These are phyloP conservation scores for Myxozyma vanderwaltii DNA, from an alignment of 805 yeast genomes.

Conservation along the genomic window DNA sequence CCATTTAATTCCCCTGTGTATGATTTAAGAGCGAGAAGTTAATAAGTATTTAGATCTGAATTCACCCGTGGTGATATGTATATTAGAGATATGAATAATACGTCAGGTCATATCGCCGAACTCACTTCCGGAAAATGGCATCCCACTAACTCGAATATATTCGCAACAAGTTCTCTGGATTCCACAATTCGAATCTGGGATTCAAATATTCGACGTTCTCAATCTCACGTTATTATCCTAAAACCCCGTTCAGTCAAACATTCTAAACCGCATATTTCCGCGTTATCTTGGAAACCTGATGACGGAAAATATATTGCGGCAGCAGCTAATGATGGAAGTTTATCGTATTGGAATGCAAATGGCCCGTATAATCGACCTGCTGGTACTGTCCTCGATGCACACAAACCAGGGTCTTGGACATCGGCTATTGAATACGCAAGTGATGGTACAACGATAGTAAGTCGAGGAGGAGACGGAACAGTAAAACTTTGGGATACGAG, in stretches of 20 bases:
- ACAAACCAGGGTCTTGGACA: slow-evolving; percentile 30
- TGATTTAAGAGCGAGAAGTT: background rate
- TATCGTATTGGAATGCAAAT: slow-evolving; percentile 38
- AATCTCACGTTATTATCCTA: slow-evolving; percentile 39
- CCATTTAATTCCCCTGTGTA: too few species aligned
- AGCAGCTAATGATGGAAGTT: slow-evolving; percentile 34
- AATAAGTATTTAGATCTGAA: slow-evolving; percentile 27
- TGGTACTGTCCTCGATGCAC: slow-evolving; percentile 33
- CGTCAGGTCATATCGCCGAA: slow-evolving; percentile 44
- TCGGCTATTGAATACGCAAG: slow-evolving; percentile 24
- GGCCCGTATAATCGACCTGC: slow-evolving; percentile 40
- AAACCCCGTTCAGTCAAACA: slow-evolving; percentile 31
- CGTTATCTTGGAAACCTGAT: slow-evolving; percentile 30
- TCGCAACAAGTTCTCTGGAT: slow-evolving; percentile 41
- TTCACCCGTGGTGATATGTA: slow-evolving; percentile 44
- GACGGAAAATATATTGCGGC: slow-evolving; percentile 34
- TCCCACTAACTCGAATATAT: slow-evolving; percentile 30
- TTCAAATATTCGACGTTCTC: slow-evolving; percentile 31
- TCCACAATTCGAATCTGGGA: slow-evolving; percentile 46
- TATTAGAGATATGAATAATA: slow-evolving; percentile 43
- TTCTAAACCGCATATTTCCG: slow-evolving; percentile 26
- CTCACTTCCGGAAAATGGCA: slow-evolving; percentile 41
- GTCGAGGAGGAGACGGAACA: slow-evolving; percentile 35
- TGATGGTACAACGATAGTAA: slow-evolving; percentile 30
- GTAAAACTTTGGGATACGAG: slow-evolving; percentile 42